Conservation (phyloP, 768 basidiomycete species). For the Termitomyces sp. region DNA sequence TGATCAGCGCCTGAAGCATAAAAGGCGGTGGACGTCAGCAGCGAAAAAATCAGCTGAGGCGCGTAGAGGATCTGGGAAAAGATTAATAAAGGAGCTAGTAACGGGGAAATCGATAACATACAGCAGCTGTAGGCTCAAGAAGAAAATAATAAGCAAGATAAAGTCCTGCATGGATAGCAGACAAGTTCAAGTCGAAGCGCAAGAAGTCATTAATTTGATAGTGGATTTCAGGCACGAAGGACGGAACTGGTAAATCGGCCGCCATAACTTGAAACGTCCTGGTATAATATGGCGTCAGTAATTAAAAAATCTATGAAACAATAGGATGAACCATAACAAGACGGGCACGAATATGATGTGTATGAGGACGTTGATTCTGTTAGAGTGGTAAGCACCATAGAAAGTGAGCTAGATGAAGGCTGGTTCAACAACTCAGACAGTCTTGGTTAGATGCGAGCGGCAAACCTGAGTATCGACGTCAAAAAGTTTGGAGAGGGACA, state of each 20-base stretch:
- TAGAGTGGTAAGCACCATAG: constrained; percentile 90
- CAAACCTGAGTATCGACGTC: constrained; percentile 69
- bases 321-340: constrained; percentile 62
- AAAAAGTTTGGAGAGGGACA: constrained; percentile 40
- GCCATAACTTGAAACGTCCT: constrained; percentile 63
- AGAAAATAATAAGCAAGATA: constrained; percentile 74
- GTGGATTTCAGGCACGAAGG: constrained; percentile 48
- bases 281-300: constrained; percentile 6
- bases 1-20: constrained; percentile 41
- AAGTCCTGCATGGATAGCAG: constrained; percentile 50
- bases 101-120: constrained; percentile 32
- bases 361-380: constrained; percentile 77
- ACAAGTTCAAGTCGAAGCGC: constrained; percentile 62
- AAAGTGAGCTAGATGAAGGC: constrained; percentile 63
- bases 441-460: background rate
- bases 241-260: constrained; percentile 44
- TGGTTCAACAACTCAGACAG: constrained; percentile 5
- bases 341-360: constrained; percentile 85
- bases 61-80: constrained; percentile 66
- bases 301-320: background rate
- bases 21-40: constrained; percentile 72
- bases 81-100: constrained; percentile 1
- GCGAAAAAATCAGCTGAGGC: constrained; percentile 59
- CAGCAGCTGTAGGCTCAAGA: constrained; percentile 83
- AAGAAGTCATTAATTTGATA: constrained; percentile 57